These are phyloP conservation scores for Agroathelia rolfsii DNA, from an alignment of 1,284 basidiomycete genomes.

Conservation along the genomic window DNA sequence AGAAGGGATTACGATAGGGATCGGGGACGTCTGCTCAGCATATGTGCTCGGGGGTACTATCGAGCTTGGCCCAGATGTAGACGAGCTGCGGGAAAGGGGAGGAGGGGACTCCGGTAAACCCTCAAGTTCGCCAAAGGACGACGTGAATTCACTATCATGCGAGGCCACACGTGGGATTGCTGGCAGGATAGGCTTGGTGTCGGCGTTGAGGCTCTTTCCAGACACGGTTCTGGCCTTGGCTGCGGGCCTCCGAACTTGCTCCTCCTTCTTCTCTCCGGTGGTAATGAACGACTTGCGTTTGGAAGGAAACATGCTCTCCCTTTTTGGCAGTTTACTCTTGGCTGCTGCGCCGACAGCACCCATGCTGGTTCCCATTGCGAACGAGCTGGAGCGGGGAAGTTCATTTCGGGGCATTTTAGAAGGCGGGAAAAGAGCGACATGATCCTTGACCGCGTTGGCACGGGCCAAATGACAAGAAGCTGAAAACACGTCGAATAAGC, in stretches of 20 bases:
- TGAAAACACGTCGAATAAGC: slow-evolving; percentile 60
- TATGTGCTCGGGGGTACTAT: too few relatives aligned
- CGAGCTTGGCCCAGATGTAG: slow-evolving; percentile 27
- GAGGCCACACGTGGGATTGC: slow-evolving; percentile 17
- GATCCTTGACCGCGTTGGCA: slow-evolving; percentile 45
- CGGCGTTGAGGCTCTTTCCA: too few relatives aligned
- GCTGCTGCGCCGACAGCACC: slow-evolving; percentile 40
- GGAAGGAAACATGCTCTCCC: slow-evolving; percentile 58
- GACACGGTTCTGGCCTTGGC: too few relatives aligned
- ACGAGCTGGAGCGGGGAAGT: slow-evolving; percentile 26
- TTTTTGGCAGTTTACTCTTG: slow-evolving; percentile 46
- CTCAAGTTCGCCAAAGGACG: slow-evolving; percentile 12
- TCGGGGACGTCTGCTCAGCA: too few relatives aligned
- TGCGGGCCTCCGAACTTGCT: too few relatives aligned
- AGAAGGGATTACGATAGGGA: too few relatives aligned
- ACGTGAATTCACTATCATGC: slow-evolving; percentile 16
- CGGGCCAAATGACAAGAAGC: slow-evolving; percentile 52
- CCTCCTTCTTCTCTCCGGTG: too few relatives aligned
- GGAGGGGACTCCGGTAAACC: slow-evolving; percentile 28
- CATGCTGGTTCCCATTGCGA: slow-evolving; percentile 43
- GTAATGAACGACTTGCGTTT: slow-evolving; percentile 39
- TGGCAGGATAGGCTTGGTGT: too few relatives aligned
- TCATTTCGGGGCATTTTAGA: too few relatives aligned
- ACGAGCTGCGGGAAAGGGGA: slow-evolving; percentile 39
- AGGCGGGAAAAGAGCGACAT: slow-evolving; percentile 53